phyloP scores from a whole-genome alignment of 208 protist species.

The Angomonas ambiguus region DNA sequence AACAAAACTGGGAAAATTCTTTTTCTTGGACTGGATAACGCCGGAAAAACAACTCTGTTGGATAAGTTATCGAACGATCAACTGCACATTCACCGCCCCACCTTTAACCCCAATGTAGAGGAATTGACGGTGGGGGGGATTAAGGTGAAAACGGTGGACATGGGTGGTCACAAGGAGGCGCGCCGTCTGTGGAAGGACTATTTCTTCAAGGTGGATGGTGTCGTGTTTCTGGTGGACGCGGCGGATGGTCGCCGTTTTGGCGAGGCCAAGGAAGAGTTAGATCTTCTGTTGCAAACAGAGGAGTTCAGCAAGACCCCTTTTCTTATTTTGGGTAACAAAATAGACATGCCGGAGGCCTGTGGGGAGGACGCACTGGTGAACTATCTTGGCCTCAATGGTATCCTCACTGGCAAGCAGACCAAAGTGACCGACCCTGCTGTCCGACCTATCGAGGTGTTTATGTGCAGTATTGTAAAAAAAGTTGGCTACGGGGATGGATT shows the following conservation, averaged over 20 bases:
- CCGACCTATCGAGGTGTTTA: slow-evolving; percentile 99
- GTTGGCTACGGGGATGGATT: slow-evolving; percentile 98
- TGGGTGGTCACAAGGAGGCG: slow-evolving; percentile 98
- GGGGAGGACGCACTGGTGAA: slow-evolving; percentile 93
- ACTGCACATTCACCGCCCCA: slow-evolving; percentile 86
- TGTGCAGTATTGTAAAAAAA: slow-evolving; percentile 98
- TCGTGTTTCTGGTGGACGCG: slow-evolving; percentile 99
- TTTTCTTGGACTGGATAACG: slow-evolving; percentile 99
- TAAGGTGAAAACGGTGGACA: slow-evolving; percentile 98
- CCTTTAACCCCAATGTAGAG: slow-evolving; percentile 93
- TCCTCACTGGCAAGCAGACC: slow-evolving; percentile 93
- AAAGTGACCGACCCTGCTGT: slow-evolving; percentile 77
- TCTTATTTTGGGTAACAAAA: slow-evolving; percentile 99
- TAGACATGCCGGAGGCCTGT: slow-evolving; percentile 94
- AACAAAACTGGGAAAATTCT: slow-evolving; percentile 95
- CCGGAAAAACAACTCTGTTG: slow-evolving; percentile 99
- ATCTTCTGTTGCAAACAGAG: slow-evolving; percentile 94
- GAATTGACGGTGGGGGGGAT: slow-evolving; percentile 98
- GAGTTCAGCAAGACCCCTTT: slow-evolving; percentile 96
- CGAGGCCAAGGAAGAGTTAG: slow-evolving; percentile 95
- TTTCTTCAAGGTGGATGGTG: slow-evolving; percentile 97
- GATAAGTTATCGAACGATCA: slow-evolving; percentile 91
- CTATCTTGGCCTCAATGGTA: slow-evolving; percentile 87
- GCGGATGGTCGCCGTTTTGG: slow-evolving; percentile 94
- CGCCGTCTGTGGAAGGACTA: slow-evolving; percentile 99